Evolutionary conservation across 768 basidiomycete genomes (phyloP), one percentile per base, ranked within the genome.

Genomic region (Boletus subcaerulescens): DNA sequence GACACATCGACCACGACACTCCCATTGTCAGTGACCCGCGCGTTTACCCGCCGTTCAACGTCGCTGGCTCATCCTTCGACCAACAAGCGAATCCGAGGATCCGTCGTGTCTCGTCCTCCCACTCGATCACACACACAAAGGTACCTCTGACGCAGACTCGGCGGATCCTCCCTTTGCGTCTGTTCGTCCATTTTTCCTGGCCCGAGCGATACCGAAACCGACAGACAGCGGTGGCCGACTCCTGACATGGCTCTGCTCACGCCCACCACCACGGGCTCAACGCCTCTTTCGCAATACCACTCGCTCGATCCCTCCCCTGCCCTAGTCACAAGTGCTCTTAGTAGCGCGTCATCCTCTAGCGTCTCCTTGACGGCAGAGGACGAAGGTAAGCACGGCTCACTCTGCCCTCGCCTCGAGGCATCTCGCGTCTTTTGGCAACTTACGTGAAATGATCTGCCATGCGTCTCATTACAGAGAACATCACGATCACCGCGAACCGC

Each of bases 401-500:
- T 47, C 48, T 53, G 50, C 53, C 52, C 38, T 55, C 45, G 58
- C 65, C 62, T 62, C 59, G 59, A 63, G 67, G 59, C 61, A 47
- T 39, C 53, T 50, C 46, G 50, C 62, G 58, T 57, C 48, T 68
- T 66, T 69, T 50, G 67, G 64, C 33, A 66, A 59, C 61, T 72
- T 62, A 71, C 70, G 69, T 66, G 64, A 72, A 65, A 60, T 57
- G 66, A 66, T 63, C 49, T 66, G 59, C 62, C 68, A 58, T 61
- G 62, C 58, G 45, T 48, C 55, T 46, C 61, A 44, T 63, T 41
- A 50, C 69, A 91, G 89, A 91, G 71, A 87, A 91, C 69, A 69
- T 77, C 60, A 91, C 89, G 17, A 82, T 91, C 63, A 91, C 85
- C 42, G 71, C 76, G 49, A 81, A 75, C 61, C 79, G 74, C 49